Conservation (phyloP, 495 filamentous ascomycete species). For the Peziza echinospora region DNA sequence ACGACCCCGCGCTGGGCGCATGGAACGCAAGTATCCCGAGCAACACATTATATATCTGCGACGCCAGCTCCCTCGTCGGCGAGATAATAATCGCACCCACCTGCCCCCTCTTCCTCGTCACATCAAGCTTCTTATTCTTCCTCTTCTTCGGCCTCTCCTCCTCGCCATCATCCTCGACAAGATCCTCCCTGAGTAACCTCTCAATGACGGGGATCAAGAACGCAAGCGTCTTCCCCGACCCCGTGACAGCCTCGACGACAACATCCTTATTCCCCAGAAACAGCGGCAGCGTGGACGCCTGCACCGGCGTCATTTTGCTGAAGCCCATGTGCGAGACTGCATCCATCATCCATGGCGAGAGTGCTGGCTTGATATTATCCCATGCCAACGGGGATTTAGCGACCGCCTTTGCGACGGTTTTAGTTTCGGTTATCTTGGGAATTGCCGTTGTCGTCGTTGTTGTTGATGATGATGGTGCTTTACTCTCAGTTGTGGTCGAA, state of each 20-base stretch:
- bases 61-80: conserved; percentile 79
- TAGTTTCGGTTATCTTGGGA: too few species aligned
- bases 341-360: conserved; percentile 82
- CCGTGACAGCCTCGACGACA: conserved; percentile 91
- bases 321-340: conserved; percentile 73
- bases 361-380: conserved; percentile 50
- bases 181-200: conserved; percentile 42
- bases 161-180: conserved; percentile 20
- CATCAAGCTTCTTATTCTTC: conserved; percentile 28
- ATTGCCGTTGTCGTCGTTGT: background rate
- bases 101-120: conserved; percentile 58
- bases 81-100: conserved; percentile 77
- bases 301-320: conserved; percentile 73
- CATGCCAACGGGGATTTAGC: conserved; percentile 34
- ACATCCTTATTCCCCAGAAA: conserved; percentile 92
- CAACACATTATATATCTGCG: conserved; percentile 74
- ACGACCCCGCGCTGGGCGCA: conserved; percentile 41
- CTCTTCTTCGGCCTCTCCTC: conserved; percentile 26
- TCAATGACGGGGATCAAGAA: conserved; percentile 81
- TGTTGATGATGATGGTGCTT: background rate
- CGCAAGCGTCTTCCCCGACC: conserved; percentile 81
- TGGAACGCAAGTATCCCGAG: conserved; percentile 61
- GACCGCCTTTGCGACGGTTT: background rate
- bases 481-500: background rate
- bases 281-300: conserved; percentile 78